Percentiles rank a stretch among this genome's conserved stretches.
Conservation (phyloP, 1,284 basidiomycete genomes). For the Cryptococcus sp. region DNA sequence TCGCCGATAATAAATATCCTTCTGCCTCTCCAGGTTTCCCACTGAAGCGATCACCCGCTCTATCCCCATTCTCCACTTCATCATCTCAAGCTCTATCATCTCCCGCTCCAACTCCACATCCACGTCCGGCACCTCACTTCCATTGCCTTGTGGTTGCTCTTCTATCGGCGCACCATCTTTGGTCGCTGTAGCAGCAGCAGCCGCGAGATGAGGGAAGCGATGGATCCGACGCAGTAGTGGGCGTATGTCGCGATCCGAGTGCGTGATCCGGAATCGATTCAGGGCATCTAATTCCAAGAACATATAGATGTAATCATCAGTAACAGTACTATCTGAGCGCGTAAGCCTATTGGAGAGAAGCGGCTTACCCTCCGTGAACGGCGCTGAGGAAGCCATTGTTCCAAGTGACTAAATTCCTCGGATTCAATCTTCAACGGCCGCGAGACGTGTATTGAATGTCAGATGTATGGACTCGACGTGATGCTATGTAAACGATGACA, state of each 20-base stretch:
- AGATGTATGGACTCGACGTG: too few relatives aligned
- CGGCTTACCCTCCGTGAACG: too few relatives aligned
- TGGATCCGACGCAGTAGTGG: constrained; percentile 38
- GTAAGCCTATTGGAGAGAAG: too few relatives aligned
- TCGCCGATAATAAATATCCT: constrained; percentile 24
- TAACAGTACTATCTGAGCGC: too few relatives aligned
- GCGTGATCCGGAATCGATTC: constrained; percentile 45
- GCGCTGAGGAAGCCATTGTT: too few relatives aligned
- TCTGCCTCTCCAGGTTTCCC: constrained; percentile 38
- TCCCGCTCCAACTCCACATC: constrained; percentile 28
- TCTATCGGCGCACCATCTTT: constrained; percentile 7
- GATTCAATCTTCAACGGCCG: too few relatives aligned
- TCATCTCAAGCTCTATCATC: constrained; percentile 33
- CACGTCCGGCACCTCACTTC: constrained; percentile 2
- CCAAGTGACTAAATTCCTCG: too few relatives aligned
- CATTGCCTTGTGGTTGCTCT: background rate
- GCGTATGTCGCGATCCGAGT: constrained; percentile 43
- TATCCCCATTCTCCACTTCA: constrained; percentile 39
- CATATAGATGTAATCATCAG: too few relatives aligned
- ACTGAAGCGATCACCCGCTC: constrained; percentile 40
- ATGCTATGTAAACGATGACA: too few relatives aligned
- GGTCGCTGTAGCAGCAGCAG: background rate
- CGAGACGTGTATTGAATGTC: too few relatives aligned
- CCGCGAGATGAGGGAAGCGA: constrained; percentile 21
- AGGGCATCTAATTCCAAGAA: constrained; percentile 32